Evolutionary conservation across 2,329 filamentous ascomycete species (phyloP), one percentile per base, ranked within the genome.

Genomic region (Aureobasidium melanogenum): DNA sequence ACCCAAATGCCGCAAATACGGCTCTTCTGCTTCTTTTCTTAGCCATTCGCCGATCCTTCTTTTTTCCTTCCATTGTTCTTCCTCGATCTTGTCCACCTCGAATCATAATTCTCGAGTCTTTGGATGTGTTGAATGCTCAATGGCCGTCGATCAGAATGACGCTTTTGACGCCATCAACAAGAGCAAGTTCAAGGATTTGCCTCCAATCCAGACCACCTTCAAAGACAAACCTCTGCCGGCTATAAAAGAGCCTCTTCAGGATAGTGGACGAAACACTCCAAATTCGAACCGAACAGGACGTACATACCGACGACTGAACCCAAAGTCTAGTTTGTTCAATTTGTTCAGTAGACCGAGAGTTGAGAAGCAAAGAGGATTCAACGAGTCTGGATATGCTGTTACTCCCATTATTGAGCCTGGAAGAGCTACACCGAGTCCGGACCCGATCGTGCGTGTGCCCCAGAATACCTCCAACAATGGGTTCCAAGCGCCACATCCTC

Each of bases 271-370:
- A 44, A 24, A 19, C 15, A 39, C 32, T 9, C 44, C 43, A n/a
- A 41, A 9, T 10, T 48, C 44, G 26, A 48, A 32, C 4, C 44
- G 56, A 8, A 36, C 43, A 6, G 36, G 34, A 19, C 44, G 44
- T 14, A 44, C 32, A 22, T n/a, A 19, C 24, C 44, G 56, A 22
- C 32, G 44, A 32, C n/a, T 59, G 6, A 59, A 59, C 10, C 22
- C 56, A 24, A 59, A 59, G n/a, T 48, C 56, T 19, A 59, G 77
- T 32, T 67, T 80, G 12, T 80, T 80, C 70, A 75, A 71, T 60
- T 72, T 81, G 15, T 81, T 81, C 70, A 79, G 75, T 67, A 72
- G 72, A 61, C 77, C 78, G 24, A 80, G 79, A 66, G 76, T 79
- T 30, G 77, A 81, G 65, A 76, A 71, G 66, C 71, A 73, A 51